These are phyloP conservation scores for Fusarium heterosporum DNA, from an alignment of 2,329 filamentous ascomycete species.

Conservation along the genomic window DNA sequence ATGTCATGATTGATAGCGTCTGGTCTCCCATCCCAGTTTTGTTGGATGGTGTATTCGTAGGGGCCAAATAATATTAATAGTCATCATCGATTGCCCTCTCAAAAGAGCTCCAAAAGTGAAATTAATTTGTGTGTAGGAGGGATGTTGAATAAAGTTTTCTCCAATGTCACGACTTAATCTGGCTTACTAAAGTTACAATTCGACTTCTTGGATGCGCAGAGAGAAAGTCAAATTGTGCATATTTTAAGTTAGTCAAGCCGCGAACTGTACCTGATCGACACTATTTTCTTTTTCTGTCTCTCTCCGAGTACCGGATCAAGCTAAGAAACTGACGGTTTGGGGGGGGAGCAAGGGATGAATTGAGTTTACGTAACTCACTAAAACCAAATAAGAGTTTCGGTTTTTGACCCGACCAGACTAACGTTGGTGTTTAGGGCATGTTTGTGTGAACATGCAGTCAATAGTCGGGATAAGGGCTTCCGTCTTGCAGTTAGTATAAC, in stretches of 20 bases:
- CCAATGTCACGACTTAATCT: constrained; percentile 8
- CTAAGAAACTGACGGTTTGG: constrained; percentile 14
- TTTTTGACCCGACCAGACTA: constrained; percentile 3
- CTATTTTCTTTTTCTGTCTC: constrained; percentile 7
- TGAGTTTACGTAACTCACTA: constrained; percentile 27
- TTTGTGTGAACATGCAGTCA: constrained; percentile 11
- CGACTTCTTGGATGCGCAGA: no score
- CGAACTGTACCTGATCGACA: constrained; percentile 35
- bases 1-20: constrained; percentile 25
- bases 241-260: neutral
- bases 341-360: constrained; percentile 22
- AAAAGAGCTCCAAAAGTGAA: neutral
- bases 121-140: constrained; percentile 1
- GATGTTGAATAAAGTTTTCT: constrained; percentile 22
- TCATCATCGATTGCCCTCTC: neutral
- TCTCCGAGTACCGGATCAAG: constrained; percentile 20
- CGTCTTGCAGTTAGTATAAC: constrained; percentile 1
- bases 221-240: constrained; percentile 26
- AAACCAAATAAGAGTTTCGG: constrained; percentile 18
- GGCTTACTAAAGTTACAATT: no score
- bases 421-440: constrained; percentile 8
- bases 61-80: constrained; percentile 1
- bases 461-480: constrained; percentile 7
- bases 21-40: constrained; percentile 7
- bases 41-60: constrained; percentile 11